A percentile compares a stretch with the other conserved stretches of the same genome.
These are phyloP conservation scores for Artemisia tridentata DNA, from an alignment of 129 eudicot species.

Conservation along the genomic window DNA sequence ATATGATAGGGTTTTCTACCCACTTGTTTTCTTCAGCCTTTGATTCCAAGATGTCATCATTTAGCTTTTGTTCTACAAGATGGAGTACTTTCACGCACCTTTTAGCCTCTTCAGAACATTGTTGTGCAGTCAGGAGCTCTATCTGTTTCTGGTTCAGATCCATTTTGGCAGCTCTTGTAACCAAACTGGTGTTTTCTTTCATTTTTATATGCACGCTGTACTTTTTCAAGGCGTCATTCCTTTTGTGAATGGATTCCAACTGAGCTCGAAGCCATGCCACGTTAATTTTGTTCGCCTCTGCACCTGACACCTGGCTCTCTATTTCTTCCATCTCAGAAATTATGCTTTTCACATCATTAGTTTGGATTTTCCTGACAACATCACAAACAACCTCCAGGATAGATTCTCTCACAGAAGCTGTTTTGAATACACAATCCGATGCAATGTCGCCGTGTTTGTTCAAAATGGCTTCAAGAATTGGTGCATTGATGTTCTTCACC, in stretches of 20 bases:
- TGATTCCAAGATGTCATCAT: conserved; percentile 15
- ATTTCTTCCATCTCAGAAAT: background rate
- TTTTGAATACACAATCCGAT: background rate
- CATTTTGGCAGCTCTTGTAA: conserved; percentile 8
- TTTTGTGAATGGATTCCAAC: background rate
- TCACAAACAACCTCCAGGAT: background rate
- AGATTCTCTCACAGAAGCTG: background rate
- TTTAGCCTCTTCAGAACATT: conserved; percentile 12
- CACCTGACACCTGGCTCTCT: background rate
- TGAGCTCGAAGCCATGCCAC: background rate
- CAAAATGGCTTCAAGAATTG: background rate
- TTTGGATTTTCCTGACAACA: background rate
- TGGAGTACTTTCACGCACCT: conserved; percentile 26
- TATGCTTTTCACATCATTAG: background rate
- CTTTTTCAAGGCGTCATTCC: background rate
- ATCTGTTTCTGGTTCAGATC: conserved; percentile 27
- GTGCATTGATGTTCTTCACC: background rate
- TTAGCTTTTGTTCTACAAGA: conserved; percentile 25
- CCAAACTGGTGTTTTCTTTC: background rate
- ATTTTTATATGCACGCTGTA: background rate
- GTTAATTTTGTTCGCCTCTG: background rate
- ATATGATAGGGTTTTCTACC: conserved; percentile 8
- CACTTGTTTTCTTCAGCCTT: conserved; percentile 26
- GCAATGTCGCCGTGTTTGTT: background rate
- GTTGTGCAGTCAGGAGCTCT: background rate